A percentile compares a stretch with the other conserved stretches of the same genome.
Conservation (phyloP, 257 asterid species). For the Dorcoceras hygrometricum region DNA sequence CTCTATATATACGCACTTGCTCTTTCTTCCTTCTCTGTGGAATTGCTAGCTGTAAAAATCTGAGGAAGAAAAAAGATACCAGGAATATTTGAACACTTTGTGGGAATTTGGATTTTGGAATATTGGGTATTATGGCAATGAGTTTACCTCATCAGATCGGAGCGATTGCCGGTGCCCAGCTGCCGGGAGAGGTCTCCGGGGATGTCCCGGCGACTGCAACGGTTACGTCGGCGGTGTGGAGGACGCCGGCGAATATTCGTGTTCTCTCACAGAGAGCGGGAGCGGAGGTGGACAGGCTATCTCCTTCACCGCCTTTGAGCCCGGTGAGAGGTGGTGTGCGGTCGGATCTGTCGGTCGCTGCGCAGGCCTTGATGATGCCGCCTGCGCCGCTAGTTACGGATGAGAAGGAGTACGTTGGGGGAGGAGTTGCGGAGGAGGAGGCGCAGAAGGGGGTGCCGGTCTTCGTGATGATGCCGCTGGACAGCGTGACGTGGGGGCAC, state of each 20-base stretch:
- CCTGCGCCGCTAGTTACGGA: conserved; percentile 15
- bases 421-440: conserved; percentile 24
- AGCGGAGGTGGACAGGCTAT: conserved; percentile 47
- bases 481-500: conserved; percentile 83
- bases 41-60: not conserved
- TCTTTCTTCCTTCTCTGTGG: not conserved
- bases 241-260: conserved; percentile 52
- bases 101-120: not conserved
- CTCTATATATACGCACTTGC: conserved; percentile 31
- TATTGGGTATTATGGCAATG: conserved; percentile 63
- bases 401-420: conserved; percentile 28
- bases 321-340: conserved; percentile 57
- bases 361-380: conserved; percentile 67
- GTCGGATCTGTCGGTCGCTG: conserved; percentile 66
- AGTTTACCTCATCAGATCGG: conserved; percentile 82
- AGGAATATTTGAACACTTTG: not conserved
- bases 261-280: conserved; percentile 43
- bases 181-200: conserved; percentile 36
- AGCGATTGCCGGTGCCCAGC: conserved; percentile 57
- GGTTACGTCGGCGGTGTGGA: conserved; percentile 57
- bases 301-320: conserved; percentile 85
- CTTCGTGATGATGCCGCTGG: conserved; percentile 97
- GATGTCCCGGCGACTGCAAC: conserved; percentile 46
- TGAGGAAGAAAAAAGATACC: not conserved
- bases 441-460: conserved; percentile 74